A percentile compares a stretch with the other conserved stretches of the same genome.
These are phyloP conservation scores for Leishmania gerbilli DNA, from an alignment of 208 protist genomes.

Conservation along the genomic window DNA sequence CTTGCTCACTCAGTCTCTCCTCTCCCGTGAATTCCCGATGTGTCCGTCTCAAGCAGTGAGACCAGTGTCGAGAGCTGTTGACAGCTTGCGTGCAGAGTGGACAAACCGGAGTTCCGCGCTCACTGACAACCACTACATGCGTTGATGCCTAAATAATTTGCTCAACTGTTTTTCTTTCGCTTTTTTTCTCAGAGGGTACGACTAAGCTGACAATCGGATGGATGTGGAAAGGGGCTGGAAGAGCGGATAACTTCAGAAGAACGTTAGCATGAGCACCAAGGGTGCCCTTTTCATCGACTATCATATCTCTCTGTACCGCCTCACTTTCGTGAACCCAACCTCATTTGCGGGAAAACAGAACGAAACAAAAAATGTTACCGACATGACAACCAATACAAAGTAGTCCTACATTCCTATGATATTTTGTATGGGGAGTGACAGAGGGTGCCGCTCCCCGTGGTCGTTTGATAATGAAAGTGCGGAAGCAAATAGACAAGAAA, in stretches of 20 bases:
- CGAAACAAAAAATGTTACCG: background rate
- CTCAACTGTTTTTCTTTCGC: background rate
- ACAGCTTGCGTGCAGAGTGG: background rate
- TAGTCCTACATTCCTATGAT: conserved; percentile 32
- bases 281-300: background rate
- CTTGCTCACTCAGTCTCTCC: background rate
- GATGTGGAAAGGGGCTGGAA: background rate
- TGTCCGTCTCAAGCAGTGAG: background rate
- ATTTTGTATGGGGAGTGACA: conserved; percentile 10
- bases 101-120: background rate
- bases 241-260: background rate
- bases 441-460: background rate
- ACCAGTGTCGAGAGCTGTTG: background rate
- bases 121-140: background rate
- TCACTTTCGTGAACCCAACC: background rate
- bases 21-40: background rate
- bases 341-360: conserved; percentile 16
- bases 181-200: background rate
- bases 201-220: conserved; percentile 1
- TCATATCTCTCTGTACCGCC: background rate
- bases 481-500: conserved; percentile 9
- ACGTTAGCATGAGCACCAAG: background rate
- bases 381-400: conserved; percentile 6
- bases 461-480: conserved; percentile 8
- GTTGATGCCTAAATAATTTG: background rate